Percentiles rank a stretch among this genome's conserved stretches.
These are phyloP conservation scores for Pholiota molesta DNA, from an alignment of 768 basidiomycete genomes.

Conservation along the genomic window DNA sequence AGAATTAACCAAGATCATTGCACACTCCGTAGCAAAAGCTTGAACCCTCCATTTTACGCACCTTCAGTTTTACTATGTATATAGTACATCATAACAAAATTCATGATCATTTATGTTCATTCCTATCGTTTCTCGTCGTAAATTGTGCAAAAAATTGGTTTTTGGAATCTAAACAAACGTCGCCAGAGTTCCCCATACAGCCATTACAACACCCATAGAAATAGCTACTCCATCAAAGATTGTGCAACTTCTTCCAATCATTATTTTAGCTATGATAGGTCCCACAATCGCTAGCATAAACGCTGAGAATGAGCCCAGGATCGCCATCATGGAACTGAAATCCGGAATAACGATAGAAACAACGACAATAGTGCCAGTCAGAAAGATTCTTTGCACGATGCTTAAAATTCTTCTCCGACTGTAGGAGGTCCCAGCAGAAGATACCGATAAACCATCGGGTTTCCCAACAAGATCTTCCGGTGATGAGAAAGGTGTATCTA, in stretches of 20 bases:
- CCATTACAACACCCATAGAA: slow-evolving; percentile 60
- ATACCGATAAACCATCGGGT: too few species aligned
- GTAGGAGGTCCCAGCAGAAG: too few species aligned
- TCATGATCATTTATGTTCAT: neutral
- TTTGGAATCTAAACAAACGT: slow-evolving; percentile 43
- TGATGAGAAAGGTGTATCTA: too few species aligned
- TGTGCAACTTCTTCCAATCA: slow-evolving; percentile 51
- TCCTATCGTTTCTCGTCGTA: neutral
- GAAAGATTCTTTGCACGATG: slow-evolving; percentile 55
- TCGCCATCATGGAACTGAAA: slow-evolving; percentile 85
- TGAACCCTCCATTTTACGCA: slow-evolving; percentile 25
- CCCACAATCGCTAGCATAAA: slow-evolving; percentile 76
- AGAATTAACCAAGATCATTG: slow-evolving; percentile 80
- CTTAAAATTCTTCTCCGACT: slow-evolving; percentile 44
- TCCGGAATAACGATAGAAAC: slow-evolving; percentile 80
- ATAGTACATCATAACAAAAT: slow-evolving; percentile 8
- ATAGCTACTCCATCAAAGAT: slow-evolving; percentile 60
- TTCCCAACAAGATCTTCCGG: too few species aligned
- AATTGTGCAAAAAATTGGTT: neutral
- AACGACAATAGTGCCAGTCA: slow-evolving; percentile 62
- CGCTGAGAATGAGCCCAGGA: slow-evolving; percentile 89
- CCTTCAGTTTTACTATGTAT: slow-evolving; percentile 20
- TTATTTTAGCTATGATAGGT: slow-evolving; percentile 73
- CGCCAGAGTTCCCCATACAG: slow-evolving; percentile 74
- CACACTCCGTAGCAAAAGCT: slow-evolving; percentile 62